Conservation (phyloP, 2,329 filamentous ascomycete genomes). For the Fusarium ambrosium region DNA sequence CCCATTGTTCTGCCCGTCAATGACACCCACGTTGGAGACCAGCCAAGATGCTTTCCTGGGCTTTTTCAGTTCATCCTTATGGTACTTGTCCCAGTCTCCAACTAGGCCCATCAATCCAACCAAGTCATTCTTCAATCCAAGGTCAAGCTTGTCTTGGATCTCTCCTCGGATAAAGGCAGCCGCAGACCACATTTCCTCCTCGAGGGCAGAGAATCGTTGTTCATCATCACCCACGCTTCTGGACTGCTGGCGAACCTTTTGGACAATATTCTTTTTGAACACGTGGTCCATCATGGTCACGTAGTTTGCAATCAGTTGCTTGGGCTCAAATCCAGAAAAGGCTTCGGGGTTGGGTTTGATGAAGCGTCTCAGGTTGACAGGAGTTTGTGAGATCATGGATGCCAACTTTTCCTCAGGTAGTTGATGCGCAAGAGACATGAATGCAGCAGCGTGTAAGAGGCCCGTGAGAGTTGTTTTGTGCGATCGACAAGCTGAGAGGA, state of each 20-base stretch:
- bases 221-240: background rate
- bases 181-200: background rate
- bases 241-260: background rate
- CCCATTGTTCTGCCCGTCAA: background rate
- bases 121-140: background rate
- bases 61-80: background rate
- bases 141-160: background rate
- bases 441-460: background rate
- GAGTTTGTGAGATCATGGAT: background rate
- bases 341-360: background rate
- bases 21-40: background rate
- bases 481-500: background rate
- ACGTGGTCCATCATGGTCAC: background rate
- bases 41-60: background rate
- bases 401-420: background rate
- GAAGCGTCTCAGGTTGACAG: background rate
- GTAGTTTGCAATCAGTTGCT: background rate
- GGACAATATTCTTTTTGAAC: background rate
- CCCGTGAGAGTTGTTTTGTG: background rate
- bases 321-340: background rate
- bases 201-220: background rate
- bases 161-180: background rate
- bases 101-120: background rate
- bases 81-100: background rate
- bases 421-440: background rate